Conservation (phyloP, 75 land plant species). For the Adiantum capillusveneris region DNA sequence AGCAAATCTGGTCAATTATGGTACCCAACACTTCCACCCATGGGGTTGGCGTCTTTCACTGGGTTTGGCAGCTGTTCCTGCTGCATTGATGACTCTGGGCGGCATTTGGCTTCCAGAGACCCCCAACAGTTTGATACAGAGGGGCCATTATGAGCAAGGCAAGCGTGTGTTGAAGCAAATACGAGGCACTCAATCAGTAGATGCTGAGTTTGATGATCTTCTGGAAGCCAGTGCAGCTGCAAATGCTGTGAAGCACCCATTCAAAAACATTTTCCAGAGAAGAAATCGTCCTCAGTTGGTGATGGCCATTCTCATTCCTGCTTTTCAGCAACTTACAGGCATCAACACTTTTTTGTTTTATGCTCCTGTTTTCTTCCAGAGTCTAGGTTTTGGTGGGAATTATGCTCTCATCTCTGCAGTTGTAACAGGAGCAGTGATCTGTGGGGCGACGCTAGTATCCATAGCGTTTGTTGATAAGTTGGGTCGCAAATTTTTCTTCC, state of each 20-base stretch:
- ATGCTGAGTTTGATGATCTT: constrained; percentile 27
- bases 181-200: constrained; percentile 36
- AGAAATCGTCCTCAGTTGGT: no score
- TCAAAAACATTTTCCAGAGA: no score
- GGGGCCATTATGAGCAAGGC: constrained; percentile 33
- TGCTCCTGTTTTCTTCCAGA: no score
- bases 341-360: no score
- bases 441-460: no score
- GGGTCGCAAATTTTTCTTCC: no score
- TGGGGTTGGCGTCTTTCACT: constrained; percentile 45
- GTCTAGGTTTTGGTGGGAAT: no score
- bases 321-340: no score
- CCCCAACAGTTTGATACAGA: constrained; percentile 40
- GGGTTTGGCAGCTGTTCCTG: constrained; percentile 36
- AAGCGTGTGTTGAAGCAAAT: constrained; percentile 25
- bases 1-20: constrained; percentile 79
- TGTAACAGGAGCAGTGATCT: no score
- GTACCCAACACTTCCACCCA: constrained; percentile 33
- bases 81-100: background rate
- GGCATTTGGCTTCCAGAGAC: constrained; percentile 30
- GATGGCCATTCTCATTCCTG: no score
- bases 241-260: constrained; percentile 31
- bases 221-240: constrained; percentile 21
- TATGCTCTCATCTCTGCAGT: no score
- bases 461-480: no score